Evolutionary conservation across 306 rosid species (phyloP).

Genomic region (Dalbergia oliveri): DNA sequence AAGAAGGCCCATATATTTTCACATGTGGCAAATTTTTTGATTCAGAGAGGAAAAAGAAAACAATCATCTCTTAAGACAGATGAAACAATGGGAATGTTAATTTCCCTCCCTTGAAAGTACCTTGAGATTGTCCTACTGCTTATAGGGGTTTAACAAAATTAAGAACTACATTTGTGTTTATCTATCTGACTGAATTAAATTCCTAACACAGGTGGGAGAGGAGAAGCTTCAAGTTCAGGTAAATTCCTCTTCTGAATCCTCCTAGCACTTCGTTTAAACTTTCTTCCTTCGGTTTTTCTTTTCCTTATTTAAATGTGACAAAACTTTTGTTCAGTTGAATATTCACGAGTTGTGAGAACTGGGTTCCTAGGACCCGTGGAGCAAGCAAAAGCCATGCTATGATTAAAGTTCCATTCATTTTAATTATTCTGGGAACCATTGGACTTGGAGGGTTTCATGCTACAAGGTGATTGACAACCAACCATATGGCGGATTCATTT

Average conservation of each 20-base stretch:
- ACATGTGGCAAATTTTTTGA: conserved; percentile 54
- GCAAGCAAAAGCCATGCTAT: conserved; percentile 62
- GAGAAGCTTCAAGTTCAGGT: conserved; percentile 61
- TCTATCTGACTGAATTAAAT: conserved; percentile 41
- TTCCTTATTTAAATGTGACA: conserved; percentile 24
- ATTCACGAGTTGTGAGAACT: conserved; percentile 67
- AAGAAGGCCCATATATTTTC: conserved; percentile 52
- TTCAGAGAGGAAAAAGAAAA: conserved; percentile 30
- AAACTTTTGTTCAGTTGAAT: conserved; percentile 53
- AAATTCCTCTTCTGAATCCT: conserved; percentile 37
- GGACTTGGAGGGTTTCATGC: conserved; percentile 76
- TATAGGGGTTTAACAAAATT: conserved; percentile 8
- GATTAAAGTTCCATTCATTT: conserved; percentile 68
- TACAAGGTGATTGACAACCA: conserved; percentile 56
- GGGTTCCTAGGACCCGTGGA: conserved; percentile 70
- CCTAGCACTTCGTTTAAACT: neutral
- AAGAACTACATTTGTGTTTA: conserved; percentile 13
- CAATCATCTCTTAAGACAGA: conserved; percentile 50
- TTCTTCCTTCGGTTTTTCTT: neutral
- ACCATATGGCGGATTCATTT: conserved; percentile 14
- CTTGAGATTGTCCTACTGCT: neutral
- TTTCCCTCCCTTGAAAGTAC: conserved; percentile 23
- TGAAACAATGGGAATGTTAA: conserved; percentile 34
- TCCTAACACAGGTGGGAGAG: conserved; percentile 61
- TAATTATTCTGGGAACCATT: conserved; percentile 69